These are phyloP conservation scores for Cercospora beticola DNA, from an alignment of 2,329 filamentous ascomycete genomes.

Conservation along the genomic window DNA sequence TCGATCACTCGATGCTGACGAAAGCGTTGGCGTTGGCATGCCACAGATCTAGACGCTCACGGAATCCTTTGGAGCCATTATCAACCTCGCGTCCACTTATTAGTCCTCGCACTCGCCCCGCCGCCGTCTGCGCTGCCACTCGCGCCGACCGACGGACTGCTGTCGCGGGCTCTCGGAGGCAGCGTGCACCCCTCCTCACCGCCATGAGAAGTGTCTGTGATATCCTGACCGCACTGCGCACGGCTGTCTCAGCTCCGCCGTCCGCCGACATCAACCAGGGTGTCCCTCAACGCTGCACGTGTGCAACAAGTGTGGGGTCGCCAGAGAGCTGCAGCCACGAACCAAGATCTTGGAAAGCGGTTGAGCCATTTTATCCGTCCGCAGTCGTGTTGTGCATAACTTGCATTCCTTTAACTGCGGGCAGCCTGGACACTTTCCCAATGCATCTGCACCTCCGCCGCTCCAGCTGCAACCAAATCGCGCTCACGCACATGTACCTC, in stretches of 20 bases:
- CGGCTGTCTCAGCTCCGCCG: neutral
- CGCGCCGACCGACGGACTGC: neutral
- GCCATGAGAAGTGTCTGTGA: neutral
- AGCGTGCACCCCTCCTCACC: neutral
- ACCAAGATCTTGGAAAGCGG: neutral
- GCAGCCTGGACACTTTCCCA: neutral
- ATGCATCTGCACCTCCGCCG: neutral
- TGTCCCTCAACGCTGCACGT: neutral
- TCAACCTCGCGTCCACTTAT: neutral
- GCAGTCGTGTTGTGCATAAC: neutral
- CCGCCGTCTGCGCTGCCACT: neutral
- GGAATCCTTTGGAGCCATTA: neutral
- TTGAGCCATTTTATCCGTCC: constrained; percentile 1
- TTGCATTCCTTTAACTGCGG: neutral
- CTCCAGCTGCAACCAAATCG: neutral
- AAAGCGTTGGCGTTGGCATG: neutral
- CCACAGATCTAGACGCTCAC: neutral
- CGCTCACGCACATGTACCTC: neutral
- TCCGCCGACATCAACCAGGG: neutral
- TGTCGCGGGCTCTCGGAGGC: neutral
- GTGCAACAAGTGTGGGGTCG: neutral
- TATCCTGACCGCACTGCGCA: neutral
- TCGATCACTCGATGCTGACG: neutral
- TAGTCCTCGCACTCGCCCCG: neutral
- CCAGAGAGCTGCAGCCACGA: neutral